Evolutionary conservation across 1,284 basidiomycete genomes (phyloP).

Genomic region (Cryptococcus hybrid): DNA sequence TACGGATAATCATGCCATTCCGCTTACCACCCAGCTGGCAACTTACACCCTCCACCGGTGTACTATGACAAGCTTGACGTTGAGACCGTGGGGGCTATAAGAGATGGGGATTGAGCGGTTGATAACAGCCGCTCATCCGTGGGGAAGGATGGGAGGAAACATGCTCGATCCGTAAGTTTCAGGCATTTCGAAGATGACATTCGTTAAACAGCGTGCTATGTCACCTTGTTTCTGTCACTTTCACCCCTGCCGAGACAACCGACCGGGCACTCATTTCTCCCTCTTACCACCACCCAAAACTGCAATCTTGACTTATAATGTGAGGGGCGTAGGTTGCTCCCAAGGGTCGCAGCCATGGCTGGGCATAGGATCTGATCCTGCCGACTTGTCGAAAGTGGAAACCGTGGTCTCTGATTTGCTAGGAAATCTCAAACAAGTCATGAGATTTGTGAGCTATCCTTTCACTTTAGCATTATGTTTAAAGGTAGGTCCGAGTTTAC

Average conservation of each 20-base stretch:
- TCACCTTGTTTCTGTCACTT: slow-evolving; percentile 24
- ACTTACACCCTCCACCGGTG: slow-evolving; percentile 6
- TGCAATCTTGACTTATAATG: slow-evolving; percentile 38
- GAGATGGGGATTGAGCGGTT: slow-evolving; percentile 17
- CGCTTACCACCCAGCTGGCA: neutral
- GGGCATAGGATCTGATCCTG: slow-evolving; percentile 22
- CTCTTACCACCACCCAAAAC: slow-evolving; percentile 9
- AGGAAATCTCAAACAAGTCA: slow-evolving; percentile 14
- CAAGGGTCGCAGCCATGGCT: slow-evolving; percentile 28
- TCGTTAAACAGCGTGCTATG: neutral
- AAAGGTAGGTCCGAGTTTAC: too few species aligned
- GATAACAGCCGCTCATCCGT: slow-evolving; percentile 42
- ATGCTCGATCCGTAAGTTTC: slow-evolving; percentile 41
- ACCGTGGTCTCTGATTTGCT: slow-evolving; percentile 14
- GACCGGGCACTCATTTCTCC: neutral
- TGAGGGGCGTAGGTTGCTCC: slow-evolving; percentile 34
- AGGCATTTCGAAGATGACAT: neutral
- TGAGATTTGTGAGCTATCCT: slow-evolving; percentile 19
- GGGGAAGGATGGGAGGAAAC: slow-evolving; percentile 40
- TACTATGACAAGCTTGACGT: slow-evolving; percentile 6
- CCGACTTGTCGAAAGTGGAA: slow-evolving; percentile 37
- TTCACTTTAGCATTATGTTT: neutral
- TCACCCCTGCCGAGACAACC: neutral
- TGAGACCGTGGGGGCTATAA: neutral
- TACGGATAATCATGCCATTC: neutral